phyloP scores from a whole-genome alignment of 352 stramenopile species.

The Pythium pyrilobum region DNA sequence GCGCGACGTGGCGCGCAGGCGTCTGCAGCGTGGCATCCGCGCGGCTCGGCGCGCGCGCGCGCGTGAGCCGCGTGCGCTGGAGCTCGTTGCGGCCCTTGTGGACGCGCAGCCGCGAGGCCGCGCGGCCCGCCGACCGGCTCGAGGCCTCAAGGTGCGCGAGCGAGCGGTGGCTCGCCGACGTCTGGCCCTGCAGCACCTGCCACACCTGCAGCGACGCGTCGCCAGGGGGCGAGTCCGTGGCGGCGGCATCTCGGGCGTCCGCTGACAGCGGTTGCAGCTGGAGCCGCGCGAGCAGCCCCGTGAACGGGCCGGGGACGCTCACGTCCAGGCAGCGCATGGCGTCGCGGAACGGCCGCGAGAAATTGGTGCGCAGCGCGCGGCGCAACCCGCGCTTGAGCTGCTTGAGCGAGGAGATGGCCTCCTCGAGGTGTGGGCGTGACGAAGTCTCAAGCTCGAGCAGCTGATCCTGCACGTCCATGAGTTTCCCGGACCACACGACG shows the following conservation, averaged over 20 bases:
- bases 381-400: constrained; percentile 24
- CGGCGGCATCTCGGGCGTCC: not conserved
- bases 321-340: constrained; percentile 45
- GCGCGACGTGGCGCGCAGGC: constrained; percentile 8
- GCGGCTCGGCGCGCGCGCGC: constrained; percentile 22
- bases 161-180: constrained; percentile 12
- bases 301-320: constrained; percentile 33
- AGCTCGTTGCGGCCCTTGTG: constrained; percentile 33
- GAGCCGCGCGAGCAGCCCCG: constrained; percentile 26
- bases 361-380: constrained; percentile 39
- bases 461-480: constrained; percentile 49
- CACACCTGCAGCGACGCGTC: constrained; percentile 19
- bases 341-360: constrained; percentile 46
- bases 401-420: not conserved
- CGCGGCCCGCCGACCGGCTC: not conserved
- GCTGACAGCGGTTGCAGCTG: constrained; percentile 16
- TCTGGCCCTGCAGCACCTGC: constrained; percentile 30
- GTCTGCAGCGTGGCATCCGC: constrained; percentile 22
- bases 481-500: constrained; percentile 40
- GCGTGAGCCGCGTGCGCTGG: constrained; percentile 26
- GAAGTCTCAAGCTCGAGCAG: constrained; percentile 22
- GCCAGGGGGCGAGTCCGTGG: not conserved
- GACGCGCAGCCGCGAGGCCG: constrained; percentile 17
- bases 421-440: not conserved
- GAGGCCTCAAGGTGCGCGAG: constrained; percentile 12